A percentile compares a stretch with the other conserved stretches of the same genome.
These are phyloP conservation scores for Penicillium nordicum DNA, from an alignment of 2,329 filamentous ascomycete genomes.

Conservation along the genomic window DNA sequence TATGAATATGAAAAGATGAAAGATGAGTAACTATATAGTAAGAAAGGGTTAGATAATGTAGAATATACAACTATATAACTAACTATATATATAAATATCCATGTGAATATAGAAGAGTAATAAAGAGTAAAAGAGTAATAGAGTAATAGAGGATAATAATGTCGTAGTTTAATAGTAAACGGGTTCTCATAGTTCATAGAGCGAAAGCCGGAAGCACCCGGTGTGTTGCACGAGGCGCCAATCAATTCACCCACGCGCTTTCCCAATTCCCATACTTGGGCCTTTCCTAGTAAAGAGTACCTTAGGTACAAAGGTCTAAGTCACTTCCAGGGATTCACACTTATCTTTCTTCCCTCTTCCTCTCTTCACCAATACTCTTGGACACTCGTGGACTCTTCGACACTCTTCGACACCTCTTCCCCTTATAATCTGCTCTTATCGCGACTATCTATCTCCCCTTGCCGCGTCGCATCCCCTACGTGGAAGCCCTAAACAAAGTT, in stretches of 20 bases:
- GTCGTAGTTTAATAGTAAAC: not conserved
- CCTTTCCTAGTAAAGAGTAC: slow-evolving; percentile 2
- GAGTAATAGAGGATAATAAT: not conserved
- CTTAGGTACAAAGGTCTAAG: not conserved
- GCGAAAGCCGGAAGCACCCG: slow-evolving; percentile 19
- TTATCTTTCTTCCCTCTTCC: not conserved
- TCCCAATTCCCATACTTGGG: slow-evolving; percentile 20
- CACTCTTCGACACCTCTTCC: not conserved
- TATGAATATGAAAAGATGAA: not conserved
- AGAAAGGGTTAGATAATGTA: not conserved
- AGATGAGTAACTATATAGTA: no score
- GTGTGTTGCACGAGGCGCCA: slow-evolving; percentile 22
- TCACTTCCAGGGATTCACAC: slow-evolving; percentile 3
- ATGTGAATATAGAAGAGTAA: not conserved
- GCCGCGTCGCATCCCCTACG: slow-evolving; percentile 22
- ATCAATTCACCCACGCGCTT: slow-evolving; percentile 24
- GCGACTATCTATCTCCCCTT: slow-evolving; percentile 16
- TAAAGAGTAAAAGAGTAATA: not conserved
- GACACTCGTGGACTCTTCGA: not conserved
- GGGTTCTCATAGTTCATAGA: not conserved
- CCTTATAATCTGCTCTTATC: slow-evolving; percentile 8
- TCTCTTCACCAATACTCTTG: not conserved
- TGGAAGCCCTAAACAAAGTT: slow-evolving; percentile 15
- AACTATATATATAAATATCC: not conserved
- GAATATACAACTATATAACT: not conserved